A percentile compares a stretch with the other conserved stretches of the same genome.
These are phyloP conservation scores for Warburgia ugandensis DNA, from an alignment of 164 flowering plant species.

Conservation along the genomic window DNA sequence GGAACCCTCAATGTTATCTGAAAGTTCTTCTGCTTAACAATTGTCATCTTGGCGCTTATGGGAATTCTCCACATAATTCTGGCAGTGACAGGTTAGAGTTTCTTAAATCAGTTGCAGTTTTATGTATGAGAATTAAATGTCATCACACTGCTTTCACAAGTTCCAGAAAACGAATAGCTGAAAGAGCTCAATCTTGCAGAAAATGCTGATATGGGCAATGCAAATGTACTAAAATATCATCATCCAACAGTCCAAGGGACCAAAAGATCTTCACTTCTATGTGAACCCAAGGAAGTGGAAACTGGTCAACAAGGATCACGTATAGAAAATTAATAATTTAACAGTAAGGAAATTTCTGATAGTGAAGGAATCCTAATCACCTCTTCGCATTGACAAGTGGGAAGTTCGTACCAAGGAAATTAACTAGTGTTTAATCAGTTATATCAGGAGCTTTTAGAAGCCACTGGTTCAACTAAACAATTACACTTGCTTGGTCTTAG, in stretches of 20 bases:
- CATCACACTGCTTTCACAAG: constrained; percentile 2
- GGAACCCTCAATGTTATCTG: constrained; percentile 48
- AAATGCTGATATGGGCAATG: constrained; percentile 32
- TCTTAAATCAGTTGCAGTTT: no score
- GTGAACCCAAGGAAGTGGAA: constrained; percentile 16
- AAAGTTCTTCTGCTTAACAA: constrained; percentile 52
- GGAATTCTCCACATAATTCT: constrained; percentile 53
- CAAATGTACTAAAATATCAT: constrained; percentile 7
- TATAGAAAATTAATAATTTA: constrained; percentile 20
- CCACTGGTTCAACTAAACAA: constrained; percentile 43
- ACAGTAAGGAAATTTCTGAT: constrained; percentile 71
- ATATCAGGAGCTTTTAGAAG: constrained; percentile 44
- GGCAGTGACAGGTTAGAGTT: constrained; percentile 54
- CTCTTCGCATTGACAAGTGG: constrained; percentile 35
- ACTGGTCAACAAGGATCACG: constrained; percentile 18
- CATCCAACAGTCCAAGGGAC: constrained; percentile 5
- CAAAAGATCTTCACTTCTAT: constrained; percentile 13
- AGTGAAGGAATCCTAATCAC: constrained; percentile 48
- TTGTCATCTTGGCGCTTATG: constrained; percentile 58
- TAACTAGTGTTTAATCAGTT: constrained; percentile 22
- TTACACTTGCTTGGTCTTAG: constrained; percentile 64
- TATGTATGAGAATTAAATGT: no score
- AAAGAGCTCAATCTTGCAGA: constrained; percentile 80
- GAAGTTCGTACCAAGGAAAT: constrained; percentile 28
- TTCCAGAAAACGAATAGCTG: constrained; percentile 46